Conservation (phyloP, 306 rosid species). For the Chamaecrista fasciculata region DNA sequence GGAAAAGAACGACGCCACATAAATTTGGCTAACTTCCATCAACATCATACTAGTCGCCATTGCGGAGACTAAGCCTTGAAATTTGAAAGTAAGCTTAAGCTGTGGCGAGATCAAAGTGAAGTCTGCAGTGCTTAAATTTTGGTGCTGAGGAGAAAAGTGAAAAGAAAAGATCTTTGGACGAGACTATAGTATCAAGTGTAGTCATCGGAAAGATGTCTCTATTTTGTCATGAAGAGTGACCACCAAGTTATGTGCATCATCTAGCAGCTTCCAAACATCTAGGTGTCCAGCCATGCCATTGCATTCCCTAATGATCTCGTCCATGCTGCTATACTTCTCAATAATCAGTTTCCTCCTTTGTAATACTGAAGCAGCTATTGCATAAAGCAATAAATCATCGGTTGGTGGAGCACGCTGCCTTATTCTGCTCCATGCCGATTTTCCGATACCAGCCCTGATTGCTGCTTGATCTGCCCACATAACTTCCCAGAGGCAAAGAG, state of each 20-base stretch:
- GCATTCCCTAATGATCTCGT: constrained; percentile 94
- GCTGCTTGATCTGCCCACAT: constrained; percentile 99
- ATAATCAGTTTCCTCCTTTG: constrained; percentile 90
- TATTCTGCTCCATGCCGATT: constrained; percentile 95
- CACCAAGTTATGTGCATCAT: constrained; percentile 94
- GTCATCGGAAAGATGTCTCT: constrained; percentile 58
- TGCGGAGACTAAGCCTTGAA: constrained; percentile 6
- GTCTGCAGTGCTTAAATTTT: constrained; percentile 24
- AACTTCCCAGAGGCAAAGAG: constrained; percentile 97
- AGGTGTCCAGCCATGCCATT: constrained; percentile 97
- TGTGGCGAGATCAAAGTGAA: constrained; percentile 13
- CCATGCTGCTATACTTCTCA: constrained; percentile 98
- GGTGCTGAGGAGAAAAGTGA: constrained; percentile 23
- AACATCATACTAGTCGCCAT: constrained; percentile 15
- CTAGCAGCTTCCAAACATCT: constrained; percentile 95
- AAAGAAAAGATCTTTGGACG: constrained; percentile 1
- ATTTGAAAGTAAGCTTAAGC: neutral
- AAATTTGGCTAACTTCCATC: constrained; percentile 35
- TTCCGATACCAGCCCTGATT: constrained; percentile 82
- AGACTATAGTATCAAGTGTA: constrained; percentile 30
- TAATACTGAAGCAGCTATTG: constrained; percentile 92
- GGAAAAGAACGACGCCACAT: neutral
- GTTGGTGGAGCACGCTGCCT: constrained; percentile 98
- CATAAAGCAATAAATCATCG: constrained; percentile 83
- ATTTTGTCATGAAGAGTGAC: constrained; percentile 94